These are phyloP conservation scores for Chalciporus chontae DNA, from an alignment of 768 basidiomycete species.

Conservation along the genomic window DNA sequence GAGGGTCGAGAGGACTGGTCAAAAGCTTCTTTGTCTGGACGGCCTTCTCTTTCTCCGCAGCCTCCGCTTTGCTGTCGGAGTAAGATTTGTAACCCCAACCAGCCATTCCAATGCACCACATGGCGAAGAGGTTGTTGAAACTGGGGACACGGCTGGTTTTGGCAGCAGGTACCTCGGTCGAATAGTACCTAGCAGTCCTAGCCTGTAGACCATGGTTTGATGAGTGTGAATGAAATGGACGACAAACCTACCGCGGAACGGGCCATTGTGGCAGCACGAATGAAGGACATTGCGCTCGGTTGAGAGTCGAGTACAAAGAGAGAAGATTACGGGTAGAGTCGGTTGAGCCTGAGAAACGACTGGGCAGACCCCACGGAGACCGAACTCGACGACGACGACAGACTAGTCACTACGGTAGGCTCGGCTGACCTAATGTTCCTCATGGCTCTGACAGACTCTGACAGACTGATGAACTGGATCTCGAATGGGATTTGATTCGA, in stretches of 20 bases:
- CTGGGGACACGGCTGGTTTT: constrained; percentile 24
- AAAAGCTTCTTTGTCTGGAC: constrained; percentile 39
- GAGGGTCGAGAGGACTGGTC: constrained; percentile 70
- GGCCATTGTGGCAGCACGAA: constrained; percentile 35
- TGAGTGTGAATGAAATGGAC: not conserved
- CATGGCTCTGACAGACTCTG: no score
- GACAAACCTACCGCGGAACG: constrained; percentile 38
- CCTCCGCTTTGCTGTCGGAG: constrained; percentile 24
- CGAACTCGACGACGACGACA: no score
- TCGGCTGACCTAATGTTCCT: not conserved
- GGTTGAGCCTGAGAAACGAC: constrained; percentile 16
- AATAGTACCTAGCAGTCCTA: constrained; percentile 41
- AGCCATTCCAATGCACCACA: not conserved
- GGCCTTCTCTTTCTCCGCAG: constrained; percentile 9
- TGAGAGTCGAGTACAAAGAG: not conserved
- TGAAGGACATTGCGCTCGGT: constrained; percentile 45
- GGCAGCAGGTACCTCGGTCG: constrained; percentile 42
- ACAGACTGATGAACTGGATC: no score
- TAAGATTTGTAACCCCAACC: constrained; percentile 46
- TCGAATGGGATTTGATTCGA: no score
- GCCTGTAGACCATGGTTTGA: constrained; percentile 20
- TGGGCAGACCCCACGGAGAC: not conserved
- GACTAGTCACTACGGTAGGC: no score
- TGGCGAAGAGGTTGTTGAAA: constrained; percentile 33
- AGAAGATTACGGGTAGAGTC: not conserved